Evolutionary conservation across 1,284 basidiomycete species (phyloP).

Genomic region (Xerocomus nothofagi): DNA sequence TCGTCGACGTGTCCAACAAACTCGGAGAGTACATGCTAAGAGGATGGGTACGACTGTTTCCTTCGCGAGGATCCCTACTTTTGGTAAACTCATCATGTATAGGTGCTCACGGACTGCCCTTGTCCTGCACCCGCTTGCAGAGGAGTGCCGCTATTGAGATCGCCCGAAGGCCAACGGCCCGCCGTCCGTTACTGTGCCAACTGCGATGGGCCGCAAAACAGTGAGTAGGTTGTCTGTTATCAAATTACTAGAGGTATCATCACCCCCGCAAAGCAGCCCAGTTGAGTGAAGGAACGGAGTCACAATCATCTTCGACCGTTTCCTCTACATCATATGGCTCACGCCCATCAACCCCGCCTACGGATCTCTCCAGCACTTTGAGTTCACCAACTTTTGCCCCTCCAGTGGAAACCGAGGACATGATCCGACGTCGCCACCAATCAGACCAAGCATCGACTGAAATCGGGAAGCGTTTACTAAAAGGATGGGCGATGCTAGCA

Average conservation of each 20-base stretch:
- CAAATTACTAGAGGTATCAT: slow-evolving; percentile 5
- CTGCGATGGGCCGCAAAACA: slow-evolving; percentile 47
- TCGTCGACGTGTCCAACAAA: slow-evolving; percentile 55
- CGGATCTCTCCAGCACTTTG: slow-evolving; percentile 60
- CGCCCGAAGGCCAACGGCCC: slow-evolving; percentile 53
- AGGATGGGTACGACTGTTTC: slow-evolving; percentile 60
- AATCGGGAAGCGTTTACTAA: slow-evolving; percentile 72
- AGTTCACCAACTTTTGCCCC: slow-evolving; percentile 63
- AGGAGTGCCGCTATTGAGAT: slow-evolving; percentile 65
- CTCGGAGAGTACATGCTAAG: slow-evolving; percentile 73
- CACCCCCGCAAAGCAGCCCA: slow-evolving; percentile 23
- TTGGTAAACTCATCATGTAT: slow-evolving; percentile 15
- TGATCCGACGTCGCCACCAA: slow-evolving; percentile 67
- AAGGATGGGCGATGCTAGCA: slow-evolving; percentile 82
- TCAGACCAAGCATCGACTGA: slow-evolving; percentile 76
- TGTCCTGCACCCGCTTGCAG: slow-evolving; percentile 57
- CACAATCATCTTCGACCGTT: slow-evolving; percentile 44
- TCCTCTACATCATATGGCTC: slow-evolving; percentile 53
- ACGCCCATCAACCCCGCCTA: slow-evolving; percentile 69
- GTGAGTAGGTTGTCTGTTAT: slow-evolving; percentile 28
- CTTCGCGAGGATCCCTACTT: neutral
- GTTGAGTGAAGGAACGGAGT: slow-evolving; percentile 24
- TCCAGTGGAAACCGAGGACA: slow-evolving; percentile 62
- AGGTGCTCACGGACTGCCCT: slow-evolving; percentile 67
- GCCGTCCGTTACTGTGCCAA: slow-evolving; percentile 57